Percentiles rank a stretch among this genome's conserved stretches.
phyloP scores from a whole-genome alignment of 768 basidiomycete species.

The Tephrocybe sp. region DNA sequence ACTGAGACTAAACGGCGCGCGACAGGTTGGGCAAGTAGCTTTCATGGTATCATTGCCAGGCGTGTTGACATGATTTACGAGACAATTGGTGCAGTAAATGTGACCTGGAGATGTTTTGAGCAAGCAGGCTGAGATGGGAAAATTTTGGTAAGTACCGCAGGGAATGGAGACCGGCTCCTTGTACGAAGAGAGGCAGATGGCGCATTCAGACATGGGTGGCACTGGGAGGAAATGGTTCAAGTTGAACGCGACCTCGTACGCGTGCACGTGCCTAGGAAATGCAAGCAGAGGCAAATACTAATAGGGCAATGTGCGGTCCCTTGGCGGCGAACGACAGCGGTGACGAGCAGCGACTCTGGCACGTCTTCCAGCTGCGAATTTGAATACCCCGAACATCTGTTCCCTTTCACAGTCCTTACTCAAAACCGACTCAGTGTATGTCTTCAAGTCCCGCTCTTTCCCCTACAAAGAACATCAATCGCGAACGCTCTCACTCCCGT shows the following conservation, averaged over 20 bases:
- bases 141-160: slow-evolving; percentile 52
- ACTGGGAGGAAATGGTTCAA: background rate
- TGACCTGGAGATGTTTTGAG: slow-evolving; percentile 42
- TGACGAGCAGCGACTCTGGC: slow-evolving; percentile 8
- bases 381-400: slow-evolving; percentile 5
- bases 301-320: background rate
- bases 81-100: slow-evolving; percentile 58
- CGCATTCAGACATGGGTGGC: slow-evolving; percentile 37
- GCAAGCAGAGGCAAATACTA: slow-evolving; percentile 7
- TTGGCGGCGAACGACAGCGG: background rate
- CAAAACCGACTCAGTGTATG: slow-evolving; percentile 26
- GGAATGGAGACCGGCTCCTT: slow-evolving; percentile 57
- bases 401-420: slow-evolving; percentile 14
- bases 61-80: slow-evolving; percentile 40
- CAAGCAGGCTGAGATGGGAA: background rate
- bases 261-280: slow-evolving; percentile 1
- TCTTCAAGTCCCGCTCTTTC: slow-evolving; percentile 33
- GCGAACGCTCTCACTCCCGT: slow-evolving; percentile 37
- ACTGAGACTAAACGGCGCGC: slow-evolving; percentile 54
- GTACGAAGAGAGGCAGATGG: slow-evolving; percentile 53
- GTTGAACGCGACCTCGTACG: slow-evolving; percentile 6
- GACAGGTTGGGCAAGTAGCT: slow-evolving; percentile 60
- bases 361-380: background rate
- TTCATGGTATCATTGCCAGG: slow-evolving; percentile 31
- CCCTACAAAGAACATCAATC: slow-evolving; percentile 26